phyloP scores from a whole-genome alignment of 352 stramenopile genomes.

The Globisporangium solare region DNA sequence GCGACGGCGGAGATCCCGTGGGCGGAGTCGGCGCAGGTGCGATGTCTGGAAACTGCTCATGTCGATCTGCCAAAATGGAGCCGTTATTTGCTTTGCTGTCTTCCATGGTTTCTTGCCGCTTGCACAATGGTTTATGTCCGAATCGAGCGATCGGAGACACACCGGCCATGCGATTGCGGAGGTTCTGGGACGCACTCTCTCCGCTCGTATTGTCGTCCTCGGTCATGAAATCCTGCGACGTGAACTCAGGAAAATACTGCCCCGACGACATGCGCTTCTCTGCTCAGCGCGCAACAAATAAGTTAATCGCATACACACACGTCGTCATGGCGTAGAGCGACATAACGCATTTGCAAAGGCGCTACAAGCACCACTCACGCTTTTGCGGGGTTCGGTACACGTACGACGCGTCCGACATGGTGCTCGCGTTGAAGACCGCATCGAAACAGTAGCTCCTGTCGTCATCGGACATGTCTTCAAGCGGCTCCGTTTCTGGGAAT shows the following conservation, averaged over 20 bases:
- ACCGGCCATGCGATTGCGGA: constrained; percentile 42
- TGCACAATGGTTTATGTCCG: constrained; percentile 6
- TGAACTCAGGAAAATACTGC: constrained; percentile 49
- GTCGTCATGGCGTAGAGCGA: background rate
- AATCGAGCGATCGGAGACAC: constrained; percentile 57
- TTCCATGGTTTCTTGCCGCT: background rate
- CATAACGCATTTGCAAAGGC: background rate
- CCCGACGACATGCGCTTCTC: constrained; percentile 6
- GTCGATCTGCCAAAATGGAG: background rate
- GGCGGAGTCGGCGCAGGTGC: background rate
- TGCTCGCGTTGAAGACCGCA: constrained; percentile 17
- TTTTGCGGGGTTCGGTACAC: constrained; percentile 55
- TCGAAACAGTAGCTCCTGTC: background rate
- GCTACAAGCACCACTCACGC: constrained; percentile 11
- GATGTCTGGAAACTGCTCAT: background rate
- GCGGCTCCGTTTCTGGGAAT: constrained; percentile 6
- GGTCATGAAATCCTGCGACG: constrained; percentile 42
- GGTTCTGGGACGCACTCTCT: constrained; percentile 41
- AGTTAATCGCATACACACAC: background rate
- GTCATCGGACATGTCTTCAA: constrained; percentile 5
- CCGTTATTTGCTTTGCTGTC: background rate
- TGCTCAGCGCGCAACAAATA: background rate
- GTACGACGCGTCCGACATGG: constrained; percentile 43
- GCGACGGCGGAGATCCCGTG: constrained; percentile 2
- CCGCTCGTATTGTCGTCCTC: constrained; percentile 4